Evolutionary conservation across 2,329 filamentous ascomycete species (phyloP).

Genomic region (Didymella exigua): DNA sequence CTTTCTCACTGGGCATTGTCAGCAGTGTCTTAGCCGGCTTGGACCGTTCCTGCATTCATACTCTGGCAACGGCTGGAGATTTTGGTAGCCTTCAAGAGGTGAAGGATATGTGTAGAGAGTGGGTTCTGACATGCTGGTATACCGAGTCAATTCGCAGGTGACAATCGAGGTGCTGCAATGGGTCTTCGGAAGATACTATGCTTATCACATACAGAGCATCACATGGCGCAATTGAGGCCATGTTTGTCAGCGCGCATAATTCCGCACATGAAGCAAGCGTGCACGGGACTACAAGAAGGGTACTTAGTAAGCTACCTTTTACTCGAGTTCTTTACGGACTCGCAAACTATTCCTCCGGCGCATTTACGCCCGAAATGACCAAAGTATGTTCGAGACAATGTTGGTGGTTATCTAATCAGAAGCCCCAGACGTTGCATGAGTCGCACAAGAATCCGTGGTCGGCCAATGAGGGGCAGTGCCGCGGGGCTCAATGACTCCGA

Average conservation of each 20-base stretch:
- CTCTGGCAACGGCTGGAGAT: slow-evolving; percentile 61
- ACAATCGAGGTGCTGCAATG: background rate
- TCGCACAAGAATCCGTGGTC: slow-evolving; percentile 25
- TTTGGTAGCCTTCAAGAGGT: slow-evolving; percentile 64
- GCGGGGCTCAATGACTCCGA: slow-evolving; percentile 30
- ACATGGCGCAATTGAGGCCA: slow-evolving; percentile 6
- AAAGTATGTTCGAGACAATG: background rate
- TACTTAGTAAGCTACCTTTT: background rate
- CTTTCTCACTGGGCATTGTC: slow-evolving; percentile 56
- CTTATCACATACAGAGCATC: background rate
- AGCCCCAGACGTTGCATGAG: slow-evolving; percentile 24
- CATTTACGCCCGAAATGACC: background rate
- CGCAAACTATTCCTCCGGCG: background rate
- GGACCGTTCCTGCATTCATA: slow-evolving; percentile 19
- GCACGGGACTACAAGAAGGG: slow-evolving; percentile 13
- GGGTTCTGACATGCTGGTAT: slow-evolving; percentile 47
- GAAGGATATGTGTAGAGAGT: slow-evolving; percentile 59
- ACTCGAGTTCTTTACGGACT: background rate
- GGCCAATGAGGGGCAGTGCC: slow-evolving; percentile 22
- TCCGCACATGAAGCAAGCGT: slow-evolving; percentile 1
- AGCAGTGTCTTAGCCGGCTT: slow-evolving; percentile 14
- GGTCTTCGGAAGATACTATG: background rate
- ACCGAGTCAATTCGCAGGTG: slow-evolving; percentile 14
- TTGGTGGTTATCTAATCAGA: slow-evolving; percentile 21
- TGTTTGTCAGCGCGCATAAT: slow-evolving; percentile 16